A percentile compares a stretch with the other conserved stretches of the same genome.
Evolutionary conservation across 148 eudicot species (phyloP).

Genomic region (Chenopodium quinoa): DNA sequence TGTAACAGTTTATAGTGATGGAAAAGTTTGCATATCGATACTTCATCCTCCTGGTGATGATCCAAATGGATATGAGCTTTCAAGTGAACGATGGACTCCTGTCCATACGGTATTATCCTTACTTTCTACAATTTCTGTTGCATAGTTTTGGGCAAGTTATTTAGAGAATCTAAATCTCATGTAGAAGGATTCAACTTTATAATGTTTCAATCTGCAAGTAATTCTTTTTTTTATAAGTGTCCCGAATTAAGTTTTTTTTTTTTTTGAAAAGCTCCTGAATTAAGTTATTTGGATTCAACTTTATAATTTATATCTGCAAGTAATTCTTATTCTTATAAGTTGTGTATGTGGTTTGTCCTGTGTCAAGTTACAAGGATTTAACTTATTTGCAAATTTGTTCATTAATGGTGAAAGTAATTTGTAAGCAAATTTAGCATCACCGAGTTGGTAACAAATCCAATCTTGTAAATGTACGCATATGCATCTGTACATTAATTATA

Average conservation of each 20-base stretch:
- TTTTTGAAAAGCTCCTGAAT: too few species aligned
- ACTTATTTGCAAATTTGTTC: too few species aligned
- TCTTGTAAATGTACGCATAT: neutral
- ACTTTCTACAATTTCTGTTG: neutral
- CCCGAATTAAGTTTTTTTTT: too few species aligned
- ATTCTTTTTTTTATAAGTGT: too few species aligned
- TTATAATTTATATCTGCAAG: too few species aligned
- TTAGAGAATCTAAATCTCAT: neutral
- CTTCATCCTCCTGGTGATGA: conserved; percentile 70
- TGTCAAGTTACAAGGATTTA: too few species aligned
- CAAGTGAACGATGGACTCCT: conserved; percentile 64
- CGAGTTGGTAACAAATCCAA: neutral
- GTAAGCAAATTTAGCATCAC: neutral
- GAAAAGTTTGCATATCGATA: conserved; percentile 60
- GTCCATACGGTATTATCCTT: conserved; percentile 45
- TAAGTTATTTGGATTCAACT: neutral
- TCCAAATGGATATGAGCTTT: conserved; percentile 54
- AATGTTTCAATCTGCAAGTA: too few species aligned
- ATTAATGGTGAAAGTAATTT: too few species aligned
- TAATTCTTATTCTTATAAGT: too few species aligned
- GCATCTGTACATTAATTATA: neutral
- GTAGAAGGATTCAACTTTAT: neutral
- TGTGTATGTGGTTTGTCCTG: too few species aligned
- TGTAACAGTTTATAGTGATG: conserved; percentile 47
- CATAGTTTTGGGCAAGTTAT: too few species aligned